Evolutionary conservation across 148 eudicot genomes (phyloP), one percentile per base, ranked within the genome.

Genomic region (Hydrangea macrophylla): DNA sequence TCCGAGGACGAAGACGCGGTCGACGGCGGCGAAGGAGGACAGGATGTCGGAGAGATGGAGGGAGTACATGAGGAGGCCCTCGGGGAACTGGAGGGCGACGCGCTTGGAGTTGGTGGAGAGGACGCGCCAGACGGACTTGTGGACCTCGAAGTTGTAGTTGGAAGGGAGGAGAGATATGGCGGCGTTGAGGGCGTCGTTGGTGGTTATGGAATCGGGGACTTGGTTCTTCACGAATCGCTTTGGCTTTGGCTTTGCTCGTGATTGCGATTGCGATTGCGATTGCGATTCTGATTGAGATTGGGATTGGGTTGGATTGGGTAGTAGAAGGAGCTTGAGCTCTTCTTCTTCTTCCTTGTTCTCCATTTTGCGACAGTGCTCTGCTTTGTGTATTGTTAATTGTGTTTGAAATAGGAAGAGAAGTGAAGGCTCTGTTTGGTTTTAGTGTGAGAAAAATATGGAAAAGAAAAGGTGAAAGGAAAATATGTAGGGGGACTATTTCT

Each of bases 51-150:
- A 83, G 75, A 93, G 88, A 28, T 72, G 25, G 39, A 86, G 82
- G 45, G 98, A 88, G 89, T 71, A 93, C 92, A 93, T 81, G 42
- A 90, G 79, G 30, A 93, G 96, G 36, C 98, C 96, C 59, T 93
- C 98, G 9, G 92, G 98, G 69, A 89, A 84, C 75, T 92, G 97
- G 28, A 92, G 87, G 9, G 97, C 97, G 51, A 92, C 72, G 50
- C 82, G 83, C 25, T 79, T 86, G 33, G 92, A 60, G 48, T 70
- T 22, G 23, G 83, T 25, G 67, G 90, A 58, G 65, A 75, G 85
- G 50, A 84, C 78, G 27, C 92, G 88, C 83, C 87, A 89, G 23
- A 92, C 60, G 66, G 77, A 79, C 68, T 92, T 88, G 85, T 92
- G 97, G 80, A 86, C 73, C 61, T 91, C 97, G 78, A 91, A 88